Conservation (phyloP, 495 filamentous ascomycete species). For the Evansstolkia leycettana region DNA sequence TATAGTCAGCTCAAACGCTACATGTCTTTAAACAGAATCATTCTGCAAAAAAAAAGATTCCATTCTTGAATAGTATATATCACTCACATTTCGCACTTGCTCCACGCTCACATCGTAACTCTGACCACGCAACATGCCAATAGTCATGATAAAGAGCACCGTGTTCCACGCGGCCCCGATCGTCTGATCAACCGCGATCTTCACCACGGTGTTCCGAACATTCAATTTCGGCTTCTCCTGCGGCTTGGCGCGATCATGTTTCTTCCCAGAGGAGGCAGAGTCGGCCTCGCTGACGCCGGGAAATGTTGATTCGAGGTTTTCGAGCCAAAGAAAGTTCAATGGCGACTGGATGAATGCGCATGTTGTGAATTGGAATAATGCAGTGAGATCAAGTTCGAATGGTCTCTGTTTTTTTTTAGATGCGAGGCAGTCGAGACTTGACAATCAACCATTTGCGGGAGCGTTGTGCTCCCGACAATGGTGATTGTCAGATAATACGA, state of each 20-base stretch:
- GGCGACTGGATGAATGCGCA: slow-evolving; percentile 60
- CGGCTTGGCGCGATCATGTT: slow-evolving; percentile 10
- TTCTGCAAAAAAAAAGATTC: background rate
- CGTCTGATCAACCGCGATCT: slow-evolving; percentile 68
- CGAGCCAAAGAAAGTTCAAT: slow-evolving; percentile 70
- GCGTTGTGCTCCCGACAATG: too few species aligned
- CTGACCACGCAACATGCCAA: slow-evolving; percentile 33
- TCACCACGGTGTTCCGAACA: slow-evolving; percentile 55
- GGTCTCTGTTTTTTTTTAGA: slow-evolving; percentile 14
- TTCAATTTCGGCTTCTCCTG: slow-evolving; percentile 33
- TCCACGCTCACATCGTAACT: slow-evolving; percentile 11
- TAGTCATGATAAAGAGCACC: slow-evolving; percentile 47
- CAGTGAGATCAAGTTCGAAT: slow-evolving; percentile 38
- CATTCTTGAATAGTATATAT: too few species aligned
- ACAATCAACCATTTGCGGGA: too few species aligned
- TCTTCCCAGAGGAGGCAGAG: too few species aligned
- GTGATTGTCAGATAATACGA: too few species aligned
- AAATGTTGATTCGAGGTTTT: slow-evolving; percentile 35
- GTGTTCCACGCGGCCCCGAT: slow-evolving; percentile 66
- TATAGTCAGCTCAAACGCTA: background rate
- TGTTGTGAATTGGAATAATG: slow-evolving; percentile 61
- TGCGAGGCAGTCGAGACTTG: slow-evolving; percentile 5
- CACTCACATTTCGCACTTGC: slow-evolving; percentile 23
- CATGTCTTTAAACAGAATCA: background rate
- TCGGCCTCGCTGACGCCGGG: slow-evolving; percentile 26